phyloP scores from a whole-genome alignment of 208 protist genomes.

The Wallacemonas sp. region DNA sequence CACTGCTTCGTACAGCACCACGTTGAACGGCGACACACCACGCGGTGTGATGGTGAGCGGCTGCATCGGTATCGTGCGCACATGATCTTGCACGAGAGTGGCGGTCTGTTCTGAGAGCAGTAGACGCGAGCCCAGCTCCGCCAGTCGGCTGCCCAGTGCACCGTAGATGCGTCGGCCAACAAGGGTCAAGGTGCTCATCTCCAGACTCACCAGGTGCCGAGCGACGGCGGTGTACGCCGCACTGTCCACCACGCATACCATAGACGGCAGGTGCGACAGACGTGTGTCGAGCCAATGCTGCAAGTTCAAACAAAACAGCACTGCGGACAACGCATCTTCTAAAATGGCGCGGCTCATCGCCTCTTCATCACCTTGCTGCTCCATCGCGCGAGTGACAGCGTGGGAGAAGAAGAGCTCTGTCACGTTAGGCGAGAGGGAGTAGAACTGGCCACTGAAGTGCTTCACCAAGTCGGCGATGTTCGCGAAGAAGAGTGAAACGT shows the following conservation, averaged over 20 bases:
- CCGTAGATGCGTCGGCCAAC: not conserved
- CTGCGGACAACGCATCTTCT: not conserved
- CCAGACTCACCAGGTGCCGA: not conserved
- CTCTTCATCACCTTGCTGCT: not conserved
- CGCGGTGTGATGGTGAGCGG: not conserved
- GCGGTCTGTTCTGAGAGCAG: not conserved
- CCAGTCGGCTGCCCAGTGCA: not conserved
- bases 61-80: not conserved
- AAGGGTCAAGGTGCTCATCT: not conserved
- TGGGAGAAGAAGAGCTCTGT: not conserved
- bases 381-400: not conserved
- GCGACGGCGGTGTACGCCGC: not conserved
- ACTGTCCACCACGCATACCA: not conserved
- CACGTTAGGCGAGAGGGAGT: not conserved
- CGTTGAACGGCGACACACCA: not conserved
- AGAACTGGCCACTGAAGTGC: slow-evolving; percentile 3
- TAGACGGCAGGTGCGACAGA: not conserved
- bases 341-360: not conserved
- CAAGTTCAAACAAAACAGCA: not conserved
- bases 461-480: not conserved
- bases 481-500: not conserved
- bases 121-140: not conserved
- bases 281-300: not conserved
- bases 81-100: not conserved
- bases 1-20: not conserved